Base-by-base conservation (phyloP, 768 basidiomycete genomes). In the Pleurotus pulmonarius region DNA sequence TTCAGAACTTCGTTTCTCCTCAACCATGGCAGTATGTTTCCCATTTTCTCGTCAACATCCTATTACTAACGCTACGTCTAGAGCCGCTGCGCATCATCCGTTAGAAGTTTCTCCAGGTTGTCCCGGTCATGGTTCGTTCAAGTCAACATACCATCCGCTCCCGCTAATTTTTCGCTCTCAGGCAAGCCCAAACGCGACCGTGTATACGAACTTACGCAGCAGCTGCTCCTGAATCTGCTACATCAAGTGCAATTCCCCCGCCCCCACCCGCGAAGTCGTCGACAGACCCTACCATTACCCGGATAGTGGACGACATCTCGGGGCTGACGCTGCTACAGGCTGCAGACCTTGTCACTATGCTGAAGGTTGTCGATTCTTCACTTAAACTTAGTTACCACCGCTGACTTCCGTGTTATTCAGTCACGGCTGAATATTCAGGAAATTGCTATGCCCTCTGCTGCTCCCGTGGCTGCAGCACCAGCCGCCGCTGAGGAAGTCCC, bases 381-480 rank as follows among this genome's bases (percentile, higher is more conserved):
- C 46, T 24, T 53, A 11, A 8, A n/a, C 6, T 18, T 5, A 34
- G 9, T 25, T 39, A 4, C 22, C 16, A 24, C 16, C 4, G 29
- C 55, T 16, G 38, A 7, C 47, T 39, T 58, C 12, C 54, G 18
- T 58, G 49, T 15, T 18, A 41, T 49, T 22, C 20, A 98, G 96
- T 79, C 92, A 49, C 87, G 90, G 58, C 71, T 99, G 58, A 98
- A 98, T 69, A 99, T 99, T 60, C 92, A 95, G 74, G 96, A 98
- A 77, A 92, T 98, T 66, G 93, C 94, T 15, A 83, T 97, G 81
- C 93, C 94, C 46, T 77, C 90, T 34, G 85, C 91, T 11, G 74
- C 89, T 24, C 78, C 86, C 15, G 75, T 83, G 7, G 75, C 83
- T 2, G 74, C 84, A 0, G 75, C 82, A 6, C 75, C 81, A 1